Evolutionary conservation across 2,329 filamentous ascomycete species (phyloP), one percentile per base, ranked within the genome.

Genomic region (Colletotrichum simmondsii): DNA sequence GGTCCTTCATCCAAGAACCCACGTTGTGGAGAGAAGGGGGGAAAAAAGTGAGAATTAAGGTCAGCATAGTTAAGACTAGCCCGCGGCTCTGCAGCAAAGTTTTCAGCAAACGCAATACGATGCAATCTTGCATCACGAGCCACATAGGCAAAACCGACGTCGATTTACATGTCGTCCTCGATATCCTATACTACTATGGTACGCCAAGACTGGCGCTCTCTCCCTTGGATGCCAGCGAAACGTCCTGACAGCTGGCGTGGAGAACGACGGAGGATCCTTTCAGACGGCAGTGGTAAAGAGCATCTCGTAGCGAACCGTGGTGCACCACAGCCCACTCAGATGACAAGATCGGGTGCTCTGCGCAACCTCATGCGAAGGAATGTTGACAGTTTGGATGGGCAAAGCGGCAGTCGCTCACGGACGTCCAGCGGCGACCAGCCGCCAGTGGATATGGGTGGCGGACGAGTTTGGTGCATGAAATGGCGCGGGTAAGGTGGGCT

Each of bases 281-380:
- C 71, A 70, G 71, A 73, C 52, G 71, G 66, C 67, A 56, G 64
- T 56, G 28, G 4, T 52, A 7, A 56, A 24, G 22, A 70, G 65
- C 59, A 70, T 59, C 66, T 73, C 66, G 35, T 73, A 32, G 49
- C 70, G 46, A 61, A 65, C 32, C 60, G 70, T 26, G 59, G 58
- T 56, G 16, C 66, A 52, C 22, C 52, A 58, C 54, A 12, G 64
- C 46, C 49, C 61, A 32, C 59, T 72, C 71, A 71, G 71, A 71
- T 73, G 71, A 65, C 46, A 73, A 73, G 66, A 59, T 49, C 26
- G 66, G 37, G 71, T 22, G 66, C 22, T 30, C 28, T 28, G 14
- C 19, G 22, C 26, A n/a, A 56, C 37, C 37, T 72, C 66, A 70
- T 65, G 66, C 60, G 54, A 28, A 16, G 53, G 19, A 26, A 37